Evolutionary conservation across 2,329 filamentous ascomycete genomes (phyloP).

Genomic region (Calonectria montana): DNA sequence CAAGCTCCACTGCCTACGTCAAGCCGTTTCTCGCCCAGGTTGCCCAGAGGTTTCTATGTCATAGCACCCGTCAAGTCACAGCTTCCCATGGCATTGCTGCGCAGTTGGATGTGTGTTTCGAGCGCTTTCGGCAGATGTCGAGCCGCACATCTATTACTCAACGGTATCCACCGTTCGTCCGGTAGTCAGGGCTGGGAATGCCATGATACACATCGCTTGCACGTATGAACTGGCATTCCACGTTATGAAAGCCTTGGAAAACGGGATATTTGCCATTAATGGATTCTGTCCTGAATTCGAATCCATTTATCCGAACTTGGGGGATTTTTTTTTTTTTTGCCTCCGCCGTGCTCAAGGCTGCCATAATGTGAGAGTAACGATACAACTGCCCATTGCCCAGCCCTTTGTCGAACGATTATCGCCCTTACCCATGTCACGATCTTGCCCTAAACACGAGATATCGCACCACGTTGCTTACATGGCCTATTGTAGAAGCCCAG

Average conservation of each 20-base stretch:
- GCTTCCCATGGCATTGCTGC: neutral
- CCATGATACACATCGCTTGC: constrained; percentile 17
- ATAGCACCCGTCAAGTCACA: neutral
- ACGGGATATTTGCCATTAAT: neutral
- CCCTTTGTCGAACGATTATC: constrained; percentile 37
- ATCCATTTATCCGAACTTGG: neutral
- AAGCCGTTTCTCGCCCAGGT: neutral
- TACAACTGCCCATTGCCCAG: constrained; percentile 24
- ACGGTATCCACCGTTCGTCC: constrained; percentile 32
- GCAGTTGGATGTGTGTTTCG: constrained; percentile 31
- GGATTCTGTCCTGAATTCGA: constrained; percentile 17
- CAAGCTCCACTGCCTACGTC: constrained; percentile 4
- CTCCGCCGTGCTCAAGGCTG: constrained; percentile 8
- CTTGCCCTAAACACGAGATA: constrained; percentile 30
- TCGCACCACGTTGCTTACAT: constrained; percentile 38
- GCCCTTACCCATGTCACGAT: constrained; percentile 31
- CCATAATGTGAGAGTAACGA: neutral
- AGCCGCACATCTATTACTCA: constrained; percentile 23
- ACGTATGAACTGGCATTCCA: neutral
- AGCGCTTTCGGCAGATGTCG: constrained; percentile 33
- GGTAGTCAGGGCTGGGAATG: constrained; percentile 12
- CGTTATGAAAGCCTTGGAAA: neutral
- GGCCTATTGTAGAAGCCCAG: constrained; percentile 22
- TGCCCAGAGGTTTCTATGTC: neutral
- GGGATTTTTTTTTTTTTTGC: constrained; percentile 18